Evolutionary conservation across 257 asterid genomes (phyloP), one percentile per base, ranked within the genome.

Genomic region (Verbena officinalis): DNA sequence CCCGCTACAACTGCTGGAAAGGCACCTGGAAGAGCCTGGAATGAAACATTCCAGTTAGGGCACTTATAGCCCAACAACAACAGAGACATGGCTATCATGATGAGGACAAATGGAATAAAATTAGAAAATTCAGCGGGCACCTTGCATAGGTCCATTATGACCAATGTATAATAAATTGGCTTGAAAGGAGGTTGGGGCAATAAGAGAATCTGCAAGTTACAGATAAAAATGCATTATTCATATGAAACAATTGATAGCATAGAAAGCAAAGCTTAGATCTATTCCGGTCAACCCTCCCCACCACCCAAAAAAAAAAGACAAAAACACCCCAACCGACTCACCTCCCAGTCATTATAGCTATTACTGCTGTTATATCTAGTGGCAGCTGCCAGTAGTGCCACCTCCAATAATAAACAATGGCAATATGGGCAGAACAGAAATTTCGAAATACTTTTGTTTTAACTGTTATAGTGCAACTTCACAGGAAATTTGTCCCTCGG

Each of bases 21-120:
- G 73, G 99, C 99, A 75, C 99, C 99, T 16, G 99, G 99, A 81
- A 94, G 96, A 75, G 97, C 97, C 98, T 93, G 75, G 49, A 72
- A 74, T 17, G 48, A 65, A 64, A 67, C 40, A 8, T 14, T 44
- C 59, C 9, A 43, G 57, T 78, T 49, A 83, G 68, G 62, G 60
- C 45, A 34, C 39, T 60, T 24, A 50, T 23, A 21, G 76, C 64
- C 20, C 45, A 33, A 17, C 76, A 55, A 51, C 40, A 59, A 59
- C 58, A 58, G 8, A 50, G 40, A 30, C 33, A 7, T 33, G 44
- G 43, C 59, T 39, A 39, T 48, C 30, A 43, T 40, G 44, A 46
- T n/a, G 43, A 55, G 9, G n/a, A 50, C 43, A 64, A 56, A 30
- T 6, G 60, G 20, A 60, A 71, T n/a, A 55, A 59, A 55, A 48